Evolutionary conservation across 1,284 basidiomycete genomes (phyloP), one percentile per base, ranked within the genome.

Genomic region (Crepidotus sp.): DNA sequence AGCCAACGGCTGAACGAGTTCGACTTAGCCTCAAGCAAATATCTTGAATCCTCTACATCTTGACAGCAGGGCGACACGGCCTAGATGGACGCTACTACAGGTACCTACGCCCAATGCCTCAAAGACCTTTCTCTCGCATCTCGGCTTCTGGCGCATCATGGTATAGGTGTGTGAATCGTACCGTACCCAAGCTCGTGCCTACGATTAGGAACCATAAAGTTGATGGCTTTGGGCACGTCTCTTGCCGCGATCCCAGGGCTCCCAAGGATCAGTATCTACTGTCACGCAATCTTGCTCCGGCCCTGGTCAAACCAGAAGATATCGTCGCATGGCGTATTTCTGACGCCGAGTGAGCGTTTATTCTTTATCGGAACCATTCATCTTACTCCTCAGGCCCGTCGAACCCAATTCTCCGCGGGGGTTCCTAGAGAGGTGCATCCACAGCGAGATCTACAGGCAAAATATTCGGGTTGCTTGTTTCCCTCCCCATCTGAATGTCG

Each of bases 381-480:
- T n/a, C n/a, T 35, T 18, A 5, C 8, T 13, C 2, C 22, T n/a
- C 14, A 51, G 50, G 32, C 47, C 50, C 7, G 45, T 19, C 17
- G 31, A 46, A 21, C 41, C 47, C 14, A 40, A 47, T 29, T 43
- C 50, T 21, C 50, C 47, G 5, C 40, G 45, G 8, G 47, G 50
- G 6, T 52, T 52, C n/a, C 35, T 52, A 2, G 50, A 52, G 29
- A 40, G 50, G 19, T 52, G 45, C n/a, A 52, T 52, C 15, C 50
- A 52, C 34, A 52, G 50, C 32, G 50, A 52, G 27, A 52, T 52
- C 24, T 52, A 52, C 34, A 43, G 48, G 50, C 13, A 31, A n/a
- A 17, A 14, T 21, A 3, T 27, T 25, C 1, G 3, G 4, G 9
- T 27, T 19, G 7, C 24, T 22, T 24, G 7, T 15, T 2, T 4